Evolutionary conservation across 768 basidiomycete species (phyloP), one percentile per base, ranked within the genome.

Genomic region (Tylopilus felleus): DNA sequence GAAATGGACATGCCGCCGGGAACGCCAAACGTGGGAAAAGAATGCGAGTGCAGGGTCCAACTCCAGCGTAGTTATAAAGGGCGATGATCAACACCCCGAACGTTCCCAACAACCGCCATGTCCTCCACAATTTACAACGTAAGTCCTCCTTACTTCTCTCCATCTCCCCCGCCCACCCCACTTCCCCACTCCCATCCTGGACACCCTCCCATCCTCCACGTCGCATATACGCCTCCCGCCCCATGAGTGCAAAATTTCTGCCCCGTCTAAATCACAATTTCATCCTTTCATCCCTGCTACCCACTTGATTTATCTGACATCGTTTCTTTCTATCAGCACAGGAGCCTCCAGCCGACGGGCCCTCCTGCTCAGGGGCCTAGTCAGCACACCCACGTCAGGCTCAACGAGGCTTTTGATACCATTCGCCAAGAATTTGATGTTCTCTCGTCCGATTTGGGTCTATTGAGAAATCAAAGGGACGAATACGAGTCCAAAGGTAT

Each of bases 401-500:
- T 95, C 57, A 83, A 82, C 49, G 93, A 95, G 53, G 80, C 86
- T 22, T 81, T 98, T 57, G 93, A 95, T 43, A 75, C 78, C 54
- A 85, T 97, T 63, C 80, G 86, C 58, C 82, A 83, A 50, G 95
- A 98, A 74, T 94, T 92, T 65, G 93, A 97, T 47, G 74, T 74
- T 51, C 74, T 95, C 55, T 73, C 82, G 9, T 73, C 77, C 44
- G 93, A 97, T 65, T 73, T 89, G 47, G 75, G 72, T n/a, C 64
- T 80, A 10, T 76, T 88, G 61, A 81, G 91, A 51, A 78, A 74
- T 28, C 90, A 96, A 72, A 77, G 90, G 47, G 94, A 97, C 60
- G 96, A 98, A 53, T 90, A 85, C 67, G 95, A 98, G 73, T 77
- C 76, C 7, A 94, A 93, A 79, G 82, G 96, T 95, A 22, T 33